Evolutionary conservation across 768 basidiomycete genomes (phyloP).

Genomic region (Cubamyces sp.): DNA sequence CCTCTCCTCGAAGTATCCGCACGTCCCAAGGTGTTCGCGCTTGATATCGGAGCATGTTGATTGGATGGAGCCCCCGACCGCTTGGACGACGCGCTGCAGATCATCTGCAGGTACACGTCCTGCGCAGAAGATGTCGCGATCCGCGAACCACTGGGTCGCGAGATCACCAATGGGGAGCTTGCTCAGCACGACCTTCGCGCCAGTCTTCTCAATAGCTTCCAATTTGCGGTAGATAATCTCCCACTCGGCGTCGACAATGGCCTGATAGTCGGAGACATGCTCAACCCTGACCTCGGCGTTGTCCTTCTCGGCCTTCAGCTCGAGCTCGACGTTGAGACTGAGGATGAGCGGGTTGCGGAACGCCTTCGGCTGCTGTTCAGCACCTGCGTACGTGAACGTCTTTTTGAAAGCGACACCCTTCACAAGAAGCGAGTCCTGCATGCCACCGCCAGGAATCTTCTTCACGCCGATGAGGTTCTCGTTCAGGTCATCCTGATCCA

Average conservation of each 20-base stretch:
- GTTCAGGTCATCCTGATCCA: constrained; percentile 93
- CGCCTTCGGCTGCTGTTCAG: constrained; percentile 96
- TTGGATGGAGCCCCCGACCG: constrained; percentile 93
- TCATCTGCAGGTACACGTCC: constrained; percentile 92
- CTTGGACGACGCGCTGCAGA: constrained; percentile 91
- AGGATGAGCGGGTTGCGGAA: constrained; percentile 89
- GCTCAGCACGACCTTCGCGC: constrained; percentile 96
- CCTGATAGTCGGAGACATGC: constrained; percentile 96
- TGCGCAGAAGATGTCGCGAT: constrained; percentile 98
- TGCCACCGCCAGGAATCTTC: constrained; percentile 96
- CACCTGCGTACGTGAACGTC: constrained; percentile 98
- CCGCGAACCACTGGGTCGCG: constrained; percentile 99
- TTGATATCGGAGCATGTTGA: constrained; percentile 94
- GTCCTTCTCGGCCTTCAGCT: constrained; percentile 98
- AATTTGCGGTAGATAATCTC: constrained; percentile 98
- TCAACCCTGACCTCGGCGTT: constrained; percentile 98
- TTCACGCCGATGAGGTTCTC: constrained; percentile 97
- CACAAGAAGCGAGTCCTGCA: constrained; percentile 93
- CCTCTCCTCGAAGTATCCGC: constrained; percentile 88
- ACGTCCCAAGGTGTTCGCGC: constrained; percentile 91
- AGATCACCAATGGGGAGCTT: constrained; percentile 98
- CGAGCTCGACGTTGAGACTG: constrained; percentile 96
- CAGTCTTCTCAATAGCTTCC: constrained; percentile 93
- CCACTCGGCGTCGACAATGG: constrained; percentile 99
- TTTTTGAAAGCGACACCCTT: constrained; percentile 98